These are phyloP conservation scores for Alopecurus myosuroides DNA, from an alignment of 176 grass and related monocot species.

Conservation along the genomic window DNA sequence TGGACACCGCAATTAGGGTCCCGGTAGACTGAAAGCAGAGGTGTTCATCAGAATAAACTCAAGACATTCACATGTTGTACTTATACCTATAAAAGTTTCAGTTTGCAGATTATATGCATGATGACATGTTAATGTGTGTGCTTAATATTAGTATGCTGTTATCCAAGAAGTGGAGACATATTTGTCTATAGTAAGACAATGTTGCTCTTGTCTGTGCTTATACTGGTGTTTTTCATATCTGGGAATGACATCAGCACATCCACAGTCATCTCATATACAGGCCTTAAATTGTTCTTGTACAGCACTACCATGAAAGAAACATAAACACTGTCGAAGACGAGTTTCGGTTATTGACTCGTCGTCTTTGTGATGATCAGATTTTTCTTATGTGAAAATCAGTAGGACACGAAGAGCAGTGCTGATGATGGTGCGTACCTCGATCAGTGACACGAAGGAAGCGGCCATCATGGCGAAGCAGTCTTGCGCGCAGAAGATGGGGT, in stretches of 20 bases:
- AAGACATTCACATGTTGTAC: not conserved
- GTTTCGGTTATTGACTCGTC: not conserved
- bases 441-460: conserved; percentile 85
- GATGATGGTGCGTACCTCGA: conserved; percentile 49
- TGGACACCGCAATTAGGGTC: conserved; percentile 60
- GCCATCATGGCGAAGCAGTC: conserved; percentile 89
- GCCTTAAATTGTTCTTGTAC: not conserved
- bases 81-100: too few relatives aligned
- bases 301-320: not conserved
- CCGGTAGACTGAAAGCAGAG: conserved; percentile 73
- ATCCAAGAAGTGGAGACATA: not conserved
- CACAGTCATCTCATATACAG: not conserved
- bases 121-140: not conserved
- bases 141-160: not conserved
- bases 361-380: not conserved
- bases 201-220: not conserved
- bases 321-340: not conserved
- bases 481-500: conserved; percentile 65
- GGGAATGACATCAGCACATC: not conserved
- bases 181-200: not conserved
- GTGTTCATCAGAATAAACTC: not conserved
- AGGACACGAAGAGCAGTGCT: not conserved
- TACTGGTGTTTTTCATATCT: not conserved
- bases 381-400: not conserved
- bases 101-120: not conserved